Evolutionary conservation across 768 basidiomycete species (phyloP).

Genomic region (Panaeolus cyanescens): DNA sequence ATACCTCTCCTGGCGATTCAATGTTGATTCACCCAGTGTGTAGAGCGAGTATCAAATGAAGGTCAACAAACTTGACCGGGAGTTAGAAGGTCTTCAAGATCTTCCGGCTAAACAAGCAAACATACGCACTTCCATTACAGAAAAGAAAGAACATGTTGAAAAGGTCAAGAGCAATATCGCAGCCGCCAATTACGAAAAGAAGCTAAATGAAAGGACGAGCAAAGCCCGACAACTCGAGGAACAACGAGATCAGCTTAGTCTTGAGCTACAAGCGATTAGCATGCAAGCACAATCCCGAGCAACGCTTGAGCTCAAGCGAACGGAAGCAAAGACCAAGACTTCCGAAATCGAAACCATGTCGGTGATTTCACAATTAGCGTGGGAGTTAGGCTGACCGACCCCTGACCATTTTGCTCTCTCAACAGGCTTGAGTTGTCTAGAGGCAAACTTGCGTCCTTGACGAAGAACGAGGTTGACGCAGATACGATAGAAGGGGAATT

Average conservation of each 20-base stretch:
- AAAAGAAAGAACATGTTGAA: conserved; percentile 61
- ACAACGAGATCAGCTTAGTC: conserved; percentile 65
- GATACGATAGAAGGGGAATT: conserved; percentile 78
- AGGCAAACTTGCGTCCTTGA: conserved; percentile 62
- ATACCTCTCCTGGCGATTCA: not conserved
- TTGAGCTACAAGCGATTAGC: conserved; percentile 71
- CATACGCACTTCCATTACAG: conserved; percentile 65
- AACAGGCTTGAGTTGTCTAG: conserved; percentile 64
- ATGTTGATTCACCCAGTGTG: not conserved
- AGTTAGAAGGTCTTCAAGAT: conserved; percentile 57
- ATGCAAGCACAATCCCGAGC: conserved; percentile 82
- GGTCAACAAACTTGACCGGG: conserved; percentile 52
- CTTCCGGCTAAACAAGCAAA: conserved; percentile 56
- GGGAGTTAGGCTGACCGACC: not conserved
- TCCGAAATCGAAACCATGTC: conserved; percentile 72
- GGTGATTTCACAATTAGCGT: conserved; percentile 23
- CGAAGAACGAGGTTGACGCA: conserved; percentile 57
- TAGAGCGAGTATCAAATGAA: conserved; percentile 54
- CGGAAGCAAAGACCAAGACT: conserved; percentile 64
- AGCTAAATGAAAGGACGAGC: conserved; percentile 52
- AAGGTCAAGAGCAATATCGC: conserved; percentile 62
- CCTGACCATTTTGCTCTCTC: conserved; percentile 2
- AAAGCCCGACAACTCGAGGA: conserved; percentile 67
- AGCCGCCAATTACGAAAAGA: conserved; percentile 64
- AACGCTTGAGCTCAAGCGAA: conserved; percentile 71